Percentiles rank a stretch among this genome's conserved stretches.
Evolutionary conservation across 768 basidiomycete species (phyloP).

Genomic region (Boletus rubescentipes): DNA sequence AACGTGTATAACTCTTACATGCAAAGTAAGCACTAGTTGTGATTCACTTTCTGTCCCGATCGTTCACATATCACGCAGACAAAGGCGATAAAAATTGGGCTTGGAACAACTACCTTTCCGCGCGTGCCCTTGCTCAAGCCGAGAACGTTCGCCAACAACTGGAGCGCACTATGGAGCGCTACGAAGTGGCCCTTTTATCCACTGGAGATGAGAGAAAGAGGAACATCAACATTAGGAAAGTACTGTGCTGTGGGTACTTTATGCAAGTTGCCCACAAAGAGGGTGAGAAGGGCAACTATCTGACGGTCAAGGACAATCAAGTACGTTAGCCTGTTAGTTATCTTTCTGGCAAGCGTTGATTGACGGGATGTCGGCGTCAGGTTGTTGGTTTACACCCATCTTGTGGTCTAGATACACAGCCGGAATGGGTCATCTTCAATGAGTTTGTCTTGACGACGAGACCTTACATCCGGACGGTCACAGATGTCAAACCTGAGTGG

Average conservation of each 20-base stretch:
- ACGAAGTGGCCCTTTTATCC: slow-evolving; percentile 74
- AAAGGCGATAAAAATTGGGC: slow-evolving; percentile 83
- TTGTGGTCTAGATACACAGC: slow-evolving; percentile 82
- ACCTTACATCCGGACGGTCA: slow-evolving; percentile 88
- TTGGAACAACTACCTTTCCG: slow-evolving; percentile 86
- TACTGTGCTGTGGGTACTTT: slow-evolving; percentile 91
- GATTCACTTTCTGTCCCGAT: neutral
- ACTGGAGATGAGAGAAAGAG: slow-evolving; percentile 68
- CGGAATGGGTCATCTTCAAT: slow-evolving; percentile 92
- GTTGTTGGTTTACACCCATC: slow-evolving; percentile 59
- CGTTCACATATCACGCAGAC: slow-evolving; percentile 43
- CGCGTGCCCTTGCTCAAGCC: slow-evolving; percentile 81
- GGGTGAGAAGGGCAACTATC: slow-evolving; percentile 82
- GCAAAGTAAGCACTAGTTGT: slow-evolving; percentile 53
- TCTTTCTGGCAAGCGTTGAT: neutral
- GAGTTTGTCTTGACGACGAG: slow-evolving; percentile 92
- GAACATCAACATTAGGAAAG: slow-evolving; percentile 73
- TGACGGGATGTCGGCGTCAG: slow-evolving; percentile 5
- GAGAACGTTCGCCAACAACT: slow-evolving; percentile 92
- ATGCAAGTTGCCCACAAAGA: slow-evolving; percentile 98
- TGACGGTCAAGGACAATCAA: slow-evolving; percentile 96
- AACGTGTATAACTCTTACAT: slow-evolving; percentile 96
- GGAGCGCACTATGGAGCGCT: slow-evolving; percentile 88
- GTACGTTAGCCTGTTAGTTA: slow-evolving; percentile 35
- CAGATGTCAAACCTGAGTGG: slow-evolving; percentile 88